These are phyloP conservation scores for Lentinula sp. DNA, from an alignment of 768 basidiomycete genomes.

Conservation along the genomic window DNA sequence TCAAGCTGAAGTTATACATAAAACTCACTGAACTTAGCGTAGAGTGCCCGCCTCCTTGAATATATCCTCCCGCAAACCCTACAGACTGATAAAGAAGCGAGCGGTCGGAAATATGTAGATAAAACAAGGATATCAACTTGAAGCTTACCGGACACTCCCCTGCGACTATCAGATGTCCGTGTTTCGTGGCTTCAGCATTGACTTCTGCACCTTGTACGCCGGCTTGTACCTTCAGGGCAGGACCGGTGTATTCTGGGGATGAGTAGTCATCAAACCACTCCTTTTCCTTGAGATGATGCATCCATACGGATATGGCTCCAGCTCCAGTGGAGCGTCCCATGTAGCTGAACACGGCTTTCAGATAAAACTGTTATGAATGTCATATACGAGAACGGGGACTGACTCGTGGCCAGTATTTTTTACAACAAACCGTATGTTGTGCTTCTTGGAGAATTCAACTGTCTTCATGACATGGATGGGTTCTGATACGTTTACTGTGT, in stretches of 20 bases:
- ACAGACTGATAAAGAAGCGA: slow-evolving; percentile 17
- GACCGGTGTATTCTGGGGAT: slow-evolving; percentile 8
- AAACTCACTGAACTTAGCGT: slow-evolving; percentile 8
- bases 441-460: slow-evolving; percentile 11
- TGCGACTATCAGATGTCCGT: slow-evolving; percentile 8
- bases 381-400: background rate
- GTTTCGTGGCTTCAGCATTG: slow-evolving; percentile 7
- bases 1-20: background rate
- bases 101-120: background rate
- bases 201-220: slow-evolving; percentile 9
- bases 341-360: slow-evolving; percentile 5
- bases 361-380: background rate
- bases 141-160: slow-evolving; percentile 9
- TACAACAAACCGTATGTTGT: slow-evolving; percentile 14
- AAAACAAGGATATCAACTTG: background rate
- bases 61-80: slow-evolving; percentile 31
- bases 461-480: slow-evolving; percentile 6
- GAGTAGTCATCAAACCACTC: slow-evolving; percentile 6
- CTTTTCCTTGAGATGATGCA: slow-evolving; percentile 9
- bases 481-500: slow-evolving; percentile 9
- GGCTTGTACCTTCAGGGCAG: slow-evolving; percentile 8
- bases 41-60: slow-evolving; percentile 15
- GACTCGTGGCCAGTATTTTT: slow-evolving; percentile 16
- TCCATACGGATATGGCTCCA: slow-evolving; percentile 9
- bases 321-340: slow-evolving; percentile 10